These are phyloP conservation scores for Raffaelea arxii DNA, from an alignment of 2,329 filamentous ascomycete species.

Conservation along the genomic window DNA sequence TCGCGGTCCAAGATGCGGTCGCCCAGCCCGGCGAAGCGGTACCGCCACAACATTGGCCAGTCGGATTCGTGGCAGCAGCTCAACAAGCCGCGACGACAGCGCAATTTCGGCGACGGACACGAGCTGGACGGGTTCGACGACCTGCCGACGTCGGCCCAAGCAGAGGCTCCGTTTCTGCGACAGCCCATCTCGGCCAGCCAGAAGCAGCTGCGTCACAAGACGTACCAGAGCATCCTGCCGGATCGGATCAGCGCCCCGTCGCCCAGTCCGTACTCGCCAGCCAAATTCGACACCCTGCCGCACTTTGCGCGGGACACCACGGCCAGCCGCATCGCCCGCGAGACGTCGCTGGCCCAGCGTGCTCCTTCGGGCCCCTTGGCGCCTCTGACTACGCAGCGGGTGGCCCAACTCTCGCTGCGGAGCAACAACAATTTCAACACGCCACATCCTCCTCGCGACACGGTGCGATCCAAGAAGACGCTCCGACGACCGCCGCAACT, in stretches of 20 bases:
- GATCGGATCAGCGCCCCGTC: constrained; percentile 44
- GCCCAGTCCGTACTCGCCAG: constrained; percentile 45
- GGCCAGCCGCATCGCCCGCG: constrained; percentile 55
- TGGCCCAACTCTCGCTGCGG: constrained; percentile 41
- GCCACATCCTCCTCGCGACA: constrained; percentile 23
- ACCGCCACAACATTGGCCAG: constrained; percentile 25
- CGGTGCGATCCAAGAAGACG: constrained; percentile 44
- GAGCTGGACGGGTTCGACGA: constrained; percentile 94
- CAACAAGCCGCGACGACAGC: constrained; percentile 58
- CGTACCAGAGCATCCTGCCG: constrained; percentile 44
- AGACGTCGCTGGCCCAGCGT: constrained; percentile 52
- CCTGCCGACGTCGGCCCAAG: constrained; percentile 73
- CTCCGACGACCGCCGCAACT: constrained; percentile 44
- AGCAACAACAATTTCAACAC: constrained; percentile 33
- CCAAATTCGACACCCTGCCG: constrained; percentile 43
- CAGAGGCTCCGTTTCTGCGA: constrained; percentile 76
- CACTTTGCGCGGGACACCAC: constrained; percentile 57
- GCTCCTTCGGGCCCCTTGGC: constrained; percentile 43
- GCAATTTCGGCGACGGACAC: constrained; percentile 81
- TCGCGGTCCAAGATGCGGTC: constrained; percentile 51
- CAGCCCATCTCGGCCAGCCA: constrained; percentile 63
- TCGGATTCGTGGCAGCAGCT: constrained; percentile 55
- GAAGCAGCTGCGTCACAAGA: constrained; percentile 49
- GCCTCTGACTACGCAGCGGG: constrained; percentile 44
- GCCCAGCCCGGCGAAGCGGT: constrained; percentile 45